phyloP scores from a whole-genome alignment of 352 stramenopile genomes.

The Phytophthora uliginosa region DNA sequence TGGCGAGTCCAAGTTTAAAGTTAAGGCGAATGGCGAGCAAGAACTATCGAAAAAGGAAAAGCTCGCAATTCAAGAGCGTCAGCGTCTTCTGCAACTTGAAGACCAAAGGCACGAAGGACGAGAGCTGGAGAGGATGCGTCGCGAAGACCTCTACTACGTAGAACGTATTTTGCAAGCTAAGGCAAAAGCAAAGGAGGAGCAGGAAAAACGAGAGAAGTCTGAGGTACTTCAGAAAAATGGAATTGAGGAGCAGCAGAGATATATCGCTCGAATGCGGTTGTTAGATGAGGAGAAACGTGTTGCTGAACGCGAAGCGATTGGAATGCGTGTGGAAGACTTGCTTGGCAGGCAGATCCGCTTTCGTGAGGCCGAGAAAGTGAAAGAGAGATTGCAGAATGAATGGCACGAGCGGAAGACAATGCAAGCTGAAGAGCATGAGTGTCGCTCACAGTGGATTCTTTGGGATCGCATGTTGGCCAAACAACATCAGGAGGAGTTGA shows the following conservation, averaged over 20 bases:
- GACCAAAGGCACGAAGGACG: conserved; percentile 36
- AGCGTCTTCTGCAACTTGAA: conserved; percentile 38
- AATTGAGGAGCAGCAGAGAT: conserved; percentile 54
- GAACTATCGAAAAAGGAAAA: conserved; percentile 28
- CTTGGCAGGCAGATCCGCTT: conserved; percentile 54
- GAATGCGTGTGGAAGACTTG: conserved; percentile 65
- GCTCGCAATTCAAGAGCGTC: conserved; percentile 33
- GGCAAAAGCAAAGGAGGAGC: conserved; percentile 30
- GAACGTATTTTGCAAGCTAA: conserved; percentile 55
- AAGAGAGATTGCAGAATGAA: conserved; percentile 49
- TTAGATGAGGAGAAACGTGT: conserved; percentile 50
- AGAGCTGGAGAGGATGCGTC: conserved; percentile 54
- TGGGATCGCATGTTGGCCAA: conserved; percentile 33
- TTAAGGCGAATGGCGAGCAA: background rate
- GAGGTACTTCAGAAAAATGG: conserved; percentile 23
- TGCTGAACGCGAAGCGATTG: conserved; percentile 35
- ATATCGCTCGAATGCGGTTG: conserved; percentile 58
- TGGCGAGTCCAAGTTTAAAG: background rate
- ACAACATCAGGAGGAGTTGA: conserved; percentile 40
- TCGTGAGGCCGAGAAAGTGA: conserved; percentile 38
- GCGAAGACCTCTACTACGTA: conserved; percentile 69
- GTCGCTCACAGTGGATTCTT: conserved; percentile 42
- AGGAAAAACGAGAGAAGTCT: conserved; percentile 25
- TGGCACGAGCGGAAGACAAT: conserved; percentile 52
- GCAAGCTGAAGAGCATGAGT: conserved; percentile 55